Conservation (phyloP, 2,329 filamentous ascomycete genomes). For the Fusarium sp. region DNA sequence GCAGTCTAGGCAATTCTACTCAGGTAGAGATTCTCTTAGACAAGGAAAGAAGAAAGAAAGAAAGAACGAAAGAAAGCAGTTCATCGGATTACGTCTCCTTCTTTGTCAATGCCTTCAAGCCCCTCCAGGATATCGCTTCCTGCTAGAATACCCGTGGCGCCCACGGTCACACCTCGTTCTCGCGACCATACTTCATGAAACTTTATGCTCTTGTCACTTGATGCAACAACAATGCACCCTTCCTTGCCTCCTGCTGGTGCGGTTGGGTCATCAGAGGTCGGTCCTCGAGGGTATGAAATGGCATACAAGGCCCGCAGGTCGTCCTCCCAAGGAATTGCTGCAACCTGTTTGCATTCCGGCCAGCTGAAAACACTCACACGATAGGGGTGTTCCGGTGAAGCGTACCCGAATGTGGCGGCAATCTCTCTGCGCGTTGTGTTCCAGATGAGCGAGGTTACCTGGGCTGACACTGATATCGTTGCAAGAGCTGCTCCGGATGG, state of each 20-base stretch:
- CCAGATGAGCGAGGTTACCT: slow-evolving; percentile 94
- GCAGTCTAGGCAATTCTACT: slow-evolving; percentile 20
- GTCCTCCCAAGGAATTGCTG: slow-evolving; percentile 83
- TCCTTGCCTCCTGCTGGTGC: slow-evolving; percentile 44
- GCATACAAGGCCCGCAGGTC: slow-evolving; percentile 84
- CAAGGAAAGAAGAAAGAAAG: not conserved
- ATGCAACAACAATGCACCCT: slow-evolving; percentile 84
- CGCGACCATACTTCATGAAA: slow-evolving; percentile 95
- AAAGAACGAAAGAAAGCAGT: not conserved
- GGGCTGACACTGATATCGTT: slow-evolving; percentile 89
- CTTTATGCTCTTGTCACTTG: slow-evolving; percentile 90
- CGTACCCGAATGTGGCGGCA: slow-evolving; percentile 91
- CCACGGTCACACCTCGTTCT: slow-evolving; percentile 60
- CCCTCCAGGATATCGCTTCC: slow-evolving; percentile 87
- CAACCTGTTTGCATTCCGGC: slow-evolving; percentile 88
- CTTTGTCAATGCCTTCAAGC: slow-evolving; percentile 80
- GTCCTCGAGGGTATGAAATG: slow-evolving; percentile 76
- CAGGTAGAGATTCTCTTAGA: not conserved
- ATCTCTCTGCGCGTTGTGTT: slow-evolving; percentile 86
- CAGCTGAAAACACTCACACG: slow-evolving; percentile 93
- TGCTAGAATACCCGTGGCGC: slow-evolving; percentile 70
- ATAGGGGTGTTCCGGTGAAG: slow-evolving; percentile 86
- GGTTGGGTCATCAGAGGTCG: slow-evolving; percentile 41
- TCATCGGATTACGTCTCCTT: slow-evolving; percentile 75
- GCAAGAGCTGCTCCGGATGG: slow-evolving; percentile 83